Evolutionary conservation across 495 filamentous ascomycete genomes (phyloP), one percentile per base, ranked within the genome.

Genomic region (Penicillium odoratum): DNA sequence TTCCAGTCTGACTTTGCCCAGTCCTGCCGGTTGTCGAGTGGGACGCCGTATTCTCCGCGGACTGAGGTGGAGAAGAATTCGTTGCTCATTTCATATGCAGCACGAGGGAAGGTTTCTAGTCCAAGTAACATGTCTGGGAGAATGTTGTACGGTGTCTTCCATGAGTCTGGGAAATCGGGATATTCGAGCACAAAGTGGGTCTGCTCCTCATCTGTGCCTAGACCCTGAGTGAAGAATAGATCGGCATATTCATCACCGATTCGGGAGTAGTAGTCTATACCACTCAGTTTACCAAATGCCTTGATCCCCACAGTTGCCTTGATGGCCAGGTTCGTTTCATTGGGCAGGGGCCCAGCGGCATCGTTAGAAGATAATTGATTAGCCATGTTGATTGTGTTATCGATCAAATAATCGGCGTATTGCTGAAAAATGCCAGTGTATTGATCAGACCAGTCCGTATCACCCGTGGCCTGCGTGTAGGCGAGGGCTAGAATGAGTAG

Each of bases 241-340:
- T 67, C 51, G 21, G 77, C 80, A 53, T 72, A 72, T 25, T 70
- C 59, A 7, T 74, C 63, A 4, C 72, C 78, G 47, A 71, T 69
- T 6, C 58, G 63, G 10, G 73, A 76, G 58, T 82, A 83, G 9
- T 69, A 66, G 0, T 46, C 21, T 7, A 68, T 52, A 4, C 74
- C 73, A 45, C 70, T 74, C 40, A 81, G 53, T 25, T 67, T 65
- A 6, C 81, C 78, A 56, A 71, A 78, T 33, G 81, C 80, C 44
- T 74, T 78, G 30, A 86, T 69, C 2, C 76, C 82, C 3, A 86
- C 73, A 3, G 81, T 80, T 28, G 80, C 78, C 51, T 83, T 84
- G 61, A 85, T 81, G 5, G 82, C 82, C 2, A 85, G 74, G 56
- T 80, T 82, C 3, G 81, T 85, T 59, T 83, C 77, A 57, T 84